phyloP scores from a whole-genome alignment of 1,284 basidiomycete species.

The Spongispora temasekensis region DNA sequence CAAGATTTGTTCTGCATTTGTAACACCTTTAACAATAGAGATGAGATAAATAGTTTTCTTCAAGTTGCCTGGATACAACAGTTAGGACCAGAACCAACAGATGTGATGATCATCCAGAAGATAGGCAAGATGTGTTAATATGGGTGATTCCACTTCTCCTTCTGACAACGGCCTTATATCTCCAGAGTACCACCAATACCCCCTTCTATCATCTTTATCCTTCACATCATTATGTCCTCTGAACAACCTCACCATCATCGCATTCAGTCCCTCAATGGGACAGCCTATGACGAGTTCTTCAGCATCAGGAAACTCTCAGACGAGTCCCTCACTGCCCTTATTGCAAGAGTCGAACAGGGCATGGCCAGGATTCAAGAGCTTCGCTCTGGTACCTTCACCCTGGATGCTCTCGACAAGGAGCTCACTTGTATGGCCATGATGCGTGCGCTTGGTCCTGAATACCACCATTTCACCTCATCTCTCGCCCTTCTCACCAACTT shows the following conservation, averaged over 20 bases:
- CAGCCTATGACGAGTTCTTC: conserved; percentile 36
- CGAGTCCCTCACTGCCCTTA: too few species aligned
- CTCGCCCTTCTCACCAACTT: neutral
- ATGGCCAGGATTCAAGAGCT: neutral
- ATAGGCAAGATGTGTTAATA: too few species aligned
- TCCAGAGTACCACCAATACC: too few species aligned
- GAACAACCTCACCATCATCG: neutral
- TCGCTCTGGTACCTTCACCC: neutral
- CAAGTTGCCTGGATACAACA: too few species aligned
- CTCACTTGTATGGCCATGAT: neutral
- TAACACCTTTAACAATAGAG: too few species aligned
- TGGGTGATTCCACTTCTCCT: too few species aligned
- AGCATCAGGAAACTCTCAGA: neutral
- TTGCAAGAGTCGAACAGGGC: neutral
- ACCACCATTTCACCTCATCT: neutral
- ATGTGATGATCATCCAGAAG: too few species aligned
- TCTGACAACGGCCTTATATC: too few species aligned
- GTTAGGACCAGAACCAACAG: too few species aligned
- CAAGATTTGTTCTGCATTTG: too few species aligned
- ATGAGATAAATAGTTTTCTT: too few species aligned
- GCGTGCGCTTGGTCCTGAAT: neutral
- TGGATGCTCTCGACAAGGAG: neutral
- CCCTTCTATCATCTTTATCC: too few species aligned
- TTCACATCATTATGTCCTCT: neutral
- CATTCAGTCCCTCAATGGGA: neutral